Base-by-base conservation (phyloP, 352 stramenopile genomes). In the Pythium vanterpoolii region DNA sequence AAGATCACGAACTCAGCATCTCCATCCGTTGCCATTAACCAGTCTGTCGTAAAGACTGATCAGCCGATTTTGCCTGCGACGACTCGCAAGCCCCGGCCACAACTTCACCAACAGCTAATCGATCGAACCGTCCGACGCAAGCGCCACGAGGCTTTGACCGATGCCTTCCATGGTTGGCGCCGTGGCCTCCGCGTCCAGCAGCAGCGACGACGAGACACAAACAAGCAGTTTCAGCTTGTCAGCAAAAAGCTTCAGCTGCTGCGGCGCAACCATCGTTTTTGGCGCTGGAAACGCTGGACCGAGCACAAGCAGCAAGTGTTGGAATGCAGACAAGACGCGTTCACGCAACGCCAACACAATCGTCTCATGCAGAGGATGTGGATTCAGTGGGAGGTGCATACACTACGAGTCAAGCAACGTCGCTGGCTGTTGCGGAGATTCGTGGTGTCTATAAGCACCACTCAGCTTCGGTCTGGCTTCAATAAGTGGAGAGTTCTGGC, bases 101-200 rank as follows among this genome's bases (percentile, higher is more conserved):
- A 62, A 11, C 46, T 87, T 8, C 82, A 91, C 11, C 68, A 86
- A 26, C 76, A 89, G 51, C 66, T 86, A 9, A 88, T 90, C 47
- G 68, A 81, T 39, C 70, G 85, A 31, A 80, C 52, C 16, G 71
- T 89, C 21, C 69, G 45, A 10, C 56, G 64, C 5, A 76, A 79
- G 39, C 64, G 65, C 5, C 79, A 72, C 19, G 69, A 87, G 21
- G 60, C 76, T 13, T 26, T 80, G 8, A 63, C 39, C n/a, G 61
- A 77, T 40, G 56, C 49, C 1, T 85, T 88, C n/a, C 58, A 82
- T 14, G 56, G 64, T 5, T 92, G 80, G 80, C 66, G 71, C 19
- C 71, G 73, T 28, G 80, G 77, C 11, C 64, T 92, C 36, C 76
- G 64, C 21, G 64, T 84, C n/a, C 75, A 90, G 21, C 53, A 39